Conservation (phyloP, 495 filamentous ascomycete species). For the Aspergillus carlsbadensis region DNA sequence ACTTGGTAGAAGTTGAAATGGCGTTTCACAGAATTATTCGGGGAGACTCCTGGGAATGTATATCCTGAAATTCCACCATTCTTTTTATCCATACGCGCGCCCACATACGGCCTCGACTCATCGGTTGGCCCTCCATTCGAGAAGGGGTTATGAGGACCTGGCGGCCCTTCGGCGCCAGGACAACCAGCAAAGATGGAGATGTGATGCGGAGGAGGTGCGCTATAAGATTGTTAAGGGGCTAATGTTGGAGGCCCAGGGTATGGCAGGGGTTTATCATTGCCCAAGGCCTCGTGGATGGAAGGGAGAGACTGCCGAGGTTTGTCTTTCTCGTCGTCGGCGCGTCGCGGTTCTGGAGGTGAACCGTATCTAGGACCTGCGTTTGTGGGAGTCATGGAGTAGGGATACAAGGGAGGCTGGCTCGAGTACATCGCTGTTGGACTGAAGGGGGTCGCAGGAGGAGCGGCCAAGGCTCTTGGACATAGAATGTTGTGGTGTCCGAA, state of each 20-base stretch:
- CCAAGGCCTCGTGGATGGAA: constrained; percentile 67
- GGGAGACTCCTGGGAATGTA: constrained; percentile 37
- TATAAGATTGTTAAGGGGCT: constrained; percentile 40
- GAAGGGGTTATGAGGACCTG: constrained; percentile 49
- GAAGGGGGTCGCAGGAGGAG: constrained; percentile 53
- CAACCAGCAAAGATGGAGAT: constrained; percentile 33
- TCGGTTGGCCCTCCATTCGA: constrained; percentile 39
- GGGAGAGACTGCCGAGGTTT: constrained; percentile 61
- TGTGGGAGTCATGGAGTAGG: constrained; percentile 51
- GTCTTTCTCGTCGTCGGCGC: constrained; percentile 62
- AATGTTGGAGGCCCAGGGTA: constrained; percentile 46
- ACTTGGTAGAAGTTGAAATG: constrained; percentile 65
- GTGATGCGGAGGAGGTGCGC: constrained; percentile 32
- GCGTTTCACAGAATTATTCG: constrained; percentile 61
- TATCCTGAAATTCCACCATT: constrained; percentile 30
- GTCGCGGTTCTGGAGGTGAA: constrained; percentile 61
- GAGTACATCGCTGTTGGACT: constrained; percentile 63
- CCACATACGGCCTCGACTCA: constrained; percentile 36
- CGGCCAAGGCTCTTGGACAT: constrained; percentile 38
- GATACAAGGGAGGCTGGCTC: constrained; percentile 55
- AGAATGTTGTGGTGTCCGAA: too few relatives aligned
- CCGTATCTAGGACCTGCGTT: constrained; percentile 52
- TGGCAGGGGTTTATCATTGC: constrained; percentile 56
- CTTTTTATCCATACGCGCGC: constrained; percentile 49
- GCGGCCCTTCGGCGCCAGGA: constrained; percentile 36